Evolutionary conservation across 2,329 filamentous ascomycete genomes (phyloP).

Genomic region (Truncatella angustata): DNA sequence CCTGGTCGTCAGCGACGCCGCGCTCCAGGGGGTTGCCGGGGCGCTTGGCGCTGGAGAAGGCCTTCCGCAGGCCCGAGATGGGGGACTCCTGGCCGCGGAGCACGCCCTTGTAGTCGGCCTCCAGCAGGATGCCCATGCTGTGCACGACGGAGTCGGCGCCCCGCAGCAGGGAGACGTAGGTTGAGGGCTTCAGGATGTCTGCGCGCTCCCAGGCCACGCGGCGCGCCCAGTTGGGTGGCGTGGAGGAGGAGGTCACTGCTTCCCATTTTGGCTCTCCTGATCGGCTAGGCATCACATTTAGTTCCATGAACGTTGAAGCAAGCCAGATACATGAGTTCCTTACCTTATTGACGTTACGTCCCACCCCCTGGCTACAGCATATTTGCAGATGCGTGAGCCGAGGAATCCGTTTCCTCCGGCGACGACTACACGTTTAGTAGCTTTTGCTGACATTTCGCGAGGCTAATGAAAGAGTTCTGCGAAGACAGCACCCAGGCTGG

Average conservation of each 20-base stretch:
- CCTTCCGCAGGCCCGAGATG: conserved; percentile 72
- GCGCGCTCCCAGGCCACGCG: conserved; percentile 84
- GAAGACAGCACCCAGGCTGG: too few species aligned
- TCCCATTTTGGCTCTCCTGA: conserved; percentile 89
- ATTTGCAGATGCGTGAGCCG: conserved; percentile 85
- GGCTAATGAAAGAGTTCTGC: not conserved
- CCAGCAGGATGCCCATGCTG: conserved; percentile 91
- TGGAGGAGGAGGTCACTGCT: conserved; percentile 66
- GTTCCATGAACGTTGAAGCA: too few species aligned
- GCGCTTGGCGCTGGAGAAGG: conserved; percentile 68
- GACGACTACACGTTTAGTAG: conserved; percentile 79
- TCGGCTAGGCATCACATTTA: conserved; percentile 63
- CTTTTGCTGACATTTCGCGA: conserved; percentile 35
- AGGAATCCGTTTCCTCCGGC: conserved; percentile 94
- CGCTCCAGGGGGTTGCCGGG: conserved; percentile 67
- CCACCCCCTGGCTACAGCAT: conserved; percentile 83
- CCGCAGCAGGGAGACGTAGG: conserved; percentile 74
- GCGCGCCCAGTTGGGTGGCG: conserved; percentile 76
- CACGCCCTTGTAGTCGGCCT: conserved; percentile 96
- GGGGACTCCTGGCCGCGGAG: conserved; percentile 80
- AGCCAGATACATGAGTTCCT: too few species aligned
- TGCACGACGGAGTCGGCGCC: conserved; percentile 86
- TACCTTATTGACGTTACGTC: conserved; percentile 91
- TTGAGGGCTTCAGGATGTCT: conserved; percentile 79
- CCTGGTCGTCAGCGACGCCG: conserved; percentile 41